Evolutionary conservation across 345 rosid genomes (phyloP), one percentile per base, ranked within the genome.

Genomic region (Acer yangbiense): DNA sequence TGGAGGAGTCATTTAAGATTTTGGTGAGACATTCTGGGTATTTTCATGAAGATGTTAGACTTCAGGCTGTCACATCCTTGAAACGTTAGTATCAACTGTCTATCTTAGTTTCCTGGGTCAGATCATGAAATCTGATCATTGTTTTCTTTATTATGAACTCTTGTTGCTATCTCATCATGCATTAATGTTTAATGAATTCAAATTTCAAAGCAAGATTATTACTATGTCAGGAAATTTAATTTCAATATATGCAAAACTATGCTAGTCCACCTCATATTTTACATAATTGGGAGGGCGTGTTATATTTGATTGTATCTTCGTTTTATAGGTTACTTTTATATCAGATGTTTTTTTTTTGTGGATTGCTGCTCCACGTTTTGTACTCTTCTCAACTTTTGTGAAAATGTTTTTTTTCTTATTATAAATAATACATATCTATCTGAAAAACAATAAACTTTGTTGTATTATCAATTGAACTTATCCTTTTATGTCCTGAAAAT

Each of bases 41-140:
- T 86, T 97, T 97, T 86, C 99, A 97, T 82, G 99, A 97, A 87
- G 99, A 97, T 89, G 98, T 94, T 71, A 91, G 99, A 74, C 92
- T 94, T 81, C 99, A 97, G 84, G 99, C 99, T 69, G 77, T 97
- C 61, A 91, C 89, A 76, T 81, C 91, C 78, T 85, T 97, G 85
- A 93, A 94, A 85, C 76, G 99, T 97, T 73, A 90, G 98, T 90
- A 57, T 43, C 43, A 27, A 72, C 9, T 80, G 79, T 63, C 50
- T 50, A 18, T 27, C 52, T 25, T 13, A 23, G 17, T 73, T 16
- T 73, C 43, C 41, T 73, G 20, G 13, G 21, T 65, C 21, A 25
- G 55, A 62, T 64, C 4, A 48, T 48, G 61, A 11, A 35, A 9
- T 46, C 69, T 63, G 14, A 44, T 23, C 11, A 11, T 60, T 6